Conservation (phyloP, 495 filamentous ascomycete genomes). For the Penicillium turbatum region DNA sequence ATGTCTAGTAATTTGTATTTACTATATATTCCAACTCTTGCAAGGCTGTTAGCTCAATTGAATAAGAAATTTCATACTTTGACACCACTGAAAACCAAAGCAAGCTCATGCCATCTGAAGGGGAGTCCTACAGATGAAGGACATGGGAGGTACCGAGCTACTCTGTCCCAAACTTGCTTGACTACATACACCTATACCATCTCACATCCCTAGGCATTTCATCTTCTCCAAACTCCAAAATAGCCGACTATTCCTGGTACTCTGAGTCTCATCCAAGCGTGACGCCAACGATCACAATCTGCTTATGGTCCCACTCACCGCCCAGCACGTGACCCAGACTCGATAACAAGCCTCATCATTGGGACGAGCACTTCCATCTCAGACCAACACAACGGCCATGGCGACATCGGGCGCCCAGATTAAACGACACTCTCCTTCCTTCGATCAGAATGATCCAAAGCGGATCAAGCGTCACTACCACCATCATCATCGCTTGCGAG, state of each 20-base stretch:
- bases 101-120: background rate
- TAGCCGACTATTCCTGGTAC: background rate
- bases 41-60: background rate
- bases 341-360: background rate
- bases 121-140: background rate
- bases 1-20: background rate
- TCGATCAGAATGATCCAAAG: conserved; percentile 32
- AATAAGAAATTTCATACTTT: background rate
- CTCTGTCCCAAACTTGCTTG: background rate
- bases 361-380: background rate
- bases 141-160: background rate
- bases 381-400: conserved; percentile 24
- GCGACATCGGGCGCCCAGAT: conserved; percentile 29
- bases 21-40: background rate
- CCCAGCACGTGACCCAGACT: conserved; percentile 1
- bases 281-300: too few relatives aligned
- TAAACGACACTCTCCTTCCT: conserved; percentile 42
- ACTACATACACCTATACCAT: background rate
- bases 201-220: too few relatives aligned
- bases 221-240: background rate
- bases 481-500: conserved; percentile 42
- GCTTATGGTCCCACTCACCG: background rate
- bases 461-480: conserved; percentile 45
- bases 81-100: background rate
- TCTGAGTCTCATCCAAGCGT: background rate